phyloP scores from a whole-genome alignment of 371 early-diverging fungal genomes.

The Saksenaea oblongispora region DNA sequence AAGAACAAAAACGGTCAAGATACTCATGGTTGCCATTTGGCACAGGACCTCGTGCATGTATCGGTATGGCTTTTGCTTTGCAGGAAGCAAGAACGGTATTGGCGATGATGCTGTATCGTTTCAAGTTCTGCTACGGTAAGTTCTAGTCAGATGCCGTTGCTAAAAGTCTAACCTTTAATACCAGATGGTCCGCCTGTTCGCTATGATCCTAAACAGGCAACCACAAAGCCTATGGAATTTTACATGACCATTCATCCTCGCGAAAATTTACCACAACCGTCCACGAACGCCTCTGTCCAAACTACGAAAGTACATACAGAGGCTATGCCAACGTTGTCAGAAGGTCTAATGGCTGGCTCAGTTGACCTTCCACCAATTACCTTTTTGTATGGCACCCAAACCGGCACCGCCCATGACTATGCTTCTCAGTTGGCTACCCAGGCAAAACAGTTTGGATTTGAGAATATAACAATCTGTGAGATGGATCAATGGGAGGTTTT shows the following conservation, averaged over 20 bases:
- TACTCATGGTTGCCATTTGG: constrained; percentile 47
- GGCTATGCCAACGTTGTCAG: constrained; percentile 12
- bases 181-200: constrained; percentile 7
- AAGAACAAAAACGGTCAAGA: constrained; percentile 29
- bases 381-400: constrained; percentile 56
- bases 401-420: constrained; percentile 59
- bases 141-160: no score
- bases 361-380: constrained; percentile 39
- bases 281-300: background rate
- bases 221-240: constrained; percentile 15
- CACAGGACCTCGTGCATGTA: constrained; percentile 40
- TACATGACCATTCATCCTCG: constrained; percentile 17
- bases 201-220: constrained; percentile 10
- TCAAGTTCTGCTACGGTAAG: constrained; percentile 19
- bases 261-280: constrained; percentile 12
- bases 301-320: background rate
- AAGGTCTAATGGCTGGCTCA: background rate
- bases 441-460: constrained; percentile 51
- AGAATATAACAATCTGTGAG: constrained; percentile 22
- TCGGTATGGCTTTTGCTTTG: constrained; percentile 41
- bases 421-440: constrained; percentile 44
- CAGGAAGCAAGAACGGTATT: constrained; percentile 41
- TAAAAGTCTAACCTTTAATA: no score
- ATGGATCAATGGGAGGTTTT: constrained; percentile 55
- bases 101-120: constrained; percentile 26